Conservation (phyloP, 257 asterid genomes). For the Nicotiana paniculata region DNA sequence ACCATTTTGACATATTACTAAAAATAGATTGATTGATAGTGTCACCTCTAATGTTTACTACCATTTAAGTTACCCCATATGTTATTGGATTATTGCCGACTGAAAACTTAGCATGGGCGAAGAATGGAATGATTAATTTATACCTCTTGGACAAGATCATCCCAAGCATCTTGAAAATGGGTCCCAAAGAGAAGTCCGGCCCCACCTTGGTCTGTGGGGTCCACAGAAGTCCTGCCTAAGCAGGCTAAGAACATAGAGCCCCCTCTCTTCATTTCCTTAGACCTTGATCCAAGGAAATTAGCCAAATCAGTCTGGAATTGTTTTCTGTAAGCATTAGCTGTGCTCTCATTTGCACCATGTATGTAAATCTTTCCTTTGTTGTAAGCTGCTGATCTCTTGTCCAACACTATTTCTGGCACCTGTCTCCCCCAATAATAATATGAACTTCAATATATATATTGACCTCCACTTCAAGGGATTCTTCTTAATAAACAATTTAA, state of each 20-base stretch:
- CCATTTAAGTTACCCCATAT: not conserved
- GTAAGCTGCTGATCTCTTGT: constrained; percentile 70
- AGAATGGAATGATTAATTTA: not conserved
- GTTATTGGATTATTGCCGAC: not conserved
- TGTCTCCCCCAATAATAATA: too few species aligned
- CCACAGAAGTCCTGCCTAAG: constrained; percentile 70
- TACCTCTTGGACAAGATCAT: constrained; percentile 97
- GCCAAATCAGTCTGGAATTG: constrained; percentile 78
- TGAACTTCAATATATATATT: too few species aligned
- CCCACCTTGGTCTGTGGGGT: constrained; percentile 94
- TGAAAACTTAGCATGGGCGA: not conserved
- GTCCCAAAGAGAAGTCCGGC: constrained; percentile 93
- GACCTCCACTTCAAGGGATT: too few species aligned
- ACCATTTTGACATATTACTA: not conserved
- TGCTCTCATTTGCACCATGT: constrained; percentile 76
- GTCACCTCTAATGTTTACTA: not conserved
- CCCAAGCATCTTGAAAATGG: constrained; percentile 97
- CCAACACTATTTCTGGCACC: constrained; percentile 81
- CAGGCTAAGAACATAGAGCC: constrained; percentile 95
- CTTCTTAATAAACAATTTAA: too few species aligned
- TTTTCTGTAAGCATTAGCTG: constrained; percentile 69
- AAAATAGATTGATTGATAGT: not conserved
- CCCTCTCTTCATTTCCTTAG: constrained; percentile 70
- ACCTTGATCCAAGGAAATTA: constrained; percentile 54
- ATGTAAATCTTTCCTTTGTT: constrained; percentile 74